These are phyloP conservation scores for Eimeria sp. DNA, from an alignment of 169 alveolate species.

Conservation along the genomic window DNA sequence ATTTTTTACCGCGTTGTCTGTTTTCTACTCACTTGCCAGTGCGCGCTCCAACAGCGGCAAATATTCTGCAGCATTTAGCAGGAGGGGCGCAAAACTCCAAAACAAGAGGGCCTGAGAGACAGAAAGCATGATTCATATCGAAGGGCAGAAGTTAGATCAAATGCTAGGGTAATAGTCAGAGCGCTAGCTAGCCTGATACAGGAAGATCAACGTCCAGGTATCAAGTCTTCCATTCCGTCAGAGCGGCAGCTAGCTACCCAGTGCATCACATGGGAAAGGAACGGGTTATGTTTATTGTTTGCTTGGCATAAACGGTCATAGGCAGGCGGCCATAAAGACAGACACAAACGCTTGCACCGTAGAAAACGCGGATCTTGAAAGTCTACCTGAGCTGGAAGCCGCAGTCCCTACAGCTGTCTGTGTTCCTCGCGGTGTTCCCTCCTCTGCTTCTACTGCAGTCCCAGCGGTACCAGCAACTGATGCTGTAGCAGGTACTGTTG, in stretches of 20 bases:
- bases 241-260: no score
- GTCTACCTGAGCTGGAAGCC: neutral
- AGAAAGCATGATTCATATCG: no score
- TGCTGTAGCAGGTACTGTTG: conserved; percentile 43
- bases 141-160: neutral
- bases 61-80: conserved; percentile 13
- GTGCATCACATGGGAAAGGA: no score
- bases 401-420: neutral
- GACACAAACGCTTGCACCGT: no score
- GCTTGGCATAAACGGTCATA: no score
- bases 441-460: conserved; percentile 38
- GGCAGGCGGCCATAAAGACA: no score
- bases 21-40: conserved; percentile 33
- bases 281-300: no score
- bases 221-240: no score
- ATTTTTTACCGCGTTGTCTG: neutral
- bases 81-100: conserved; percentile 69
- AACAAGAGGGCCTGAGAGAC: conserved; percentile 50
- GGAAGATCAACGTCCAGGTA: no score
- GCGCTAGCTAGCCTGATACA: no score
- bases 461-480: neutral
- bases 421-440: neutral
- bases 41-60: conserved; percentile 4
- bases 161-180: neutral
- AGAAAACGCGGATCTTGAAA: no score